Evolutionary conservation across 371 early-diverging fungal genomes (phyloP), one percentile per base, ranked within the genome.

Genomic region (Phascolomyces articulosus): DNA sequence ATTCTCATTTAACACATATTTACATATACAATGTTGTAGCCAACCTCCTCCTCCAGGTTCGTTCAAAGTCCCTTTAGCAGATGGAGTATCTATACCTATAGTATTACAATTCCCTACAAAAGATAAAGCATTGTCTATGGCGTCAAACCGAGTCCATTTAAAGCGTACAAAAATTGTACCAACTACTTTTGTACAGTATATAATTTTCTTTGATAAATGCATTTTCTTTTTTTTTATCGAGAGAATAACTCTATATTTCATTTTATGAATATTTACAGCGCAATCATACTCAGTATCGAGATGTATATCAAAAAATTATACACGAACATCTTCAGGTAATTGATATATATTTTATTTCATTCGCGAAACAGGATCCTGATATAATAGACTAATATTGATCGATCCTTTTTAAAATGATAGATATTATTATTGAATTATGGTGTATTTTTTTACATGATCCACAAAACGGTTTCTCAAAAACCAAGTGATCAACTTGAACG

Each of bases 251-350:
- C 7, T 47, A 10, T 0, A 15, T 58, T 31, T 55, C 15, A 47
- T 47, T 55, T 34, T 34, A 34, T 34, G 6, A 31, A 9, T 34
- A 34, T 31, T 31, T 66, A 21, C 69, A 82, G 64, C 68, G 68
- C 18, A 78, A 75, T 20, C 55, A 65, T 3, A 66, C 60, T 9
- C 68, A 80, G 13, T 87, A 87, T 70, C 75, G 71, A 55, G 82
- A 85, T 1, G 69, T 72, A 0, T 84, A 85, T 69, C 61, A 72
- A 27, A 77, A 65, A 8, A 60, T 81, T n/a, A 80, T 87, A 16
- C 74, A 81, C 24, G 87, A 87, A 49, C 87, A 87, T 63, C 44
- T 87, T 16, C 85, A 87, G 65, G 82, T 74, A 76, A 47, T 54
- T 34, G 8, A 60, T 54, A 31, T n/a, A n/a, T n/a, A n/a, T n/a